Percentiles rank a stretch among this genome's conserved stretches.
Evolutionary conservation across 1,139 yeast species (phyloP).

Genomic region (Protomyces macrosporus): DNA sequence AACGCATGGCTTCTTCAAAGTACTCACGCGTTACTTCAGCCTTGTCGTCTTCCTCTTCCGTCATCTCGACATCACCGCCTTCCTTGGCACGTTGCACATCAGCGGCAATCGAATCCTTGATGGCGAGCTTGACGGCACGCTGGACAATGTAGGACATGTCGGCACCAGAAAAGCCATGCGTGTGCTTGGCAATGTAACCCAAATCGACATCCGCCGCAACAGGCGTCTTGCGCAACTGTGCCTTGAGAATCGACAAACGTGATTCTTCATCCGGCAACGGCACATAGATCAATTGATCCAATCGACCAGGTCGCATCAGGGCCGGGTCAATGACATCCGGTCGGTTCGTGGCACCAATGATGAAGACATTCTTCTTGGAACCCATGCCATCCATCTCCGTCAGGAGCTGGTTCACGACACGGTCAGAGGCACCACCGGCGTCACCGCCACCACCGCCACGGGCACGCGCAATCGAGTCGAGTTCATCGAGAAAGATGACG

Average conservation of each 20-base stretch:
- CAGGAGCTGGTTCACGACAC: slow-evolving; percentile 94
- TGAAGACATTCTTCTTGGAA: slow-evolving; percentile 96
- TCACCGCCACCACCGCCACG: slow-evolving; percentile 92
- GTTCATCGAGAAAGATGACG: slow-evolving; percentile 92
- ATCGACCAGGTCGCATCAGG: slow-evolving; percentile 96
- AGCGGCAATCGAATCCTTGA: slow-evolving; percentile 95
- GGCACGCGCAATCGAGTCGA: slow-evolving; percentile 95
- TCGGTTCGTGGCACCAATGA: slow-evolving; percentile 98
- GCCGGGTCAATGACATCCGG: slow-evolving; percentile 97
- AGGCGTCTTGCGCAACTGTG: slow-evolving; percentile 97
- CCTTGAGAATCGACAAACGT: slow-evolving; percentile 84
- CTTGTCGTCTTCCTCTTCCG: slow-evolving; percentile 74
- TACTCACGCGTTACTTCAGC: slow-evolving; percentile 90
- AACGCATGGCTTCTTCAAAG: slow-evolving; percentile 98
- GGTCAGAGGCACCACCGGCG: slow-evolving; percentile 97
- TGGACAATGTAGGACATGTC: slow-evolving; percentile 95
- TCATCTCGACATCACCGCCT: slow-evolving; percentile 54
- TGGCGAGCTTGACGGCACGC: slow-evolving; percentile 97
- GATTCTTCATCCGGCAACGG: slow-evolving; percentile 96
- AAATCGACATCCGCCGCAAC: slow-evolving; percentile 93
- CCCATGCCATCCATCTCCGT: slow-evolving; percentile 99
- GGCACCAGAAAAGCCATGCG: slow-evolving; percentile 98
- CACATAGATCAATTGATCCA: slow-evolving; percentile 95
- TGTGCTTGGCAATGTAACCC: slow-evolving; percentile 80
- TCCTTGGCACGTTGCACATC: slow-evolving; percentile 43